Percentiles rank a stretch among this genome's conserved stretches.
Evolutionary conservation across 2,329 filamentous ascomycete species (phyloP).

Genomic region (Dactylellina haptotyla): DNA sequence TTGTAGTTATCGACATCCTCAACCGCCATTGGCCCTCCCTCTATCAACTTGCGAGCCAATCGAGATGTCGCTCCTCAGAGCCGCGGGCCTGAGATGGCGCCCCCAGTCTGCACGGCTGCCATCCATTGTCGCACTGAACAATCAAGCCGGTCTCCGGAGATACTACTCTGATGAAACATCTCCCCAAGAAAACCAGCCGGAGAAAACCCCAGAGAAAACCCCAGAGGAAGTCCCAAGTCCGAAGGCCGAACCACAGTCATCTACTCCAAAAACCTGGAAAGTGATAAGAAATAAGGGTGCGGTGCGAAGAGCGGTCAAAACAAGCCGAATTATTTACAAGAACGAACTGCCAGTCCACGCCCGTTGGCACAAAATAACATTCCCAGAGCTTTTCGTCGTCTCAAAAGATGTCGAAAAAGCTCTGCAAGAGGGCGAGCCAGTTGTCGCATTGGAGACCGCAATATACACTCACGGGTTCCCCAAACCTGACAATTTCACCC

Average conservation of each 20-base stretch:
- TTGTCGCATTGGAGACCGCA: slow-evolving; percentile 92
- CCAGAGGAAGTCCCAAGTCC: not conserved
- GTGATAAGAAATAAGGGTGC: no score
- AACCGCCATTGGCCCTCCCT: no score
- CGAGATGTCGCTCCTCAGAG: slow-evolving; percentile 44
- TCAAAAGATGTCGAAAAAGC: slow-evolving; percentile 86
- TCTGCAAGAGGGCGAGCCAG: slow-evolving; percentile 76
- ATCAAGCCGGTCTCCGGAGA: not conserved
- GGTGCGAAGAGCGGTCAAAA: no score
- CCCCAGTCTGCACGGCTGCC: not conserved
- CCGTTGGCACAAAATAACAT: not conserved
- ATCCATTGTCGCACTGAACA: not conserved
- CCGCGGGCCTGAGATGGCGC: slow-evolving; percentile 21
- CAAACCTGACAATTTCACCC: slow-evolving; percentile 76
- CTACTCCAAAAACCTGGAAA: not conserved
- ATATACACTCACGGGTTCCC: slow-evolving; percentile 95
- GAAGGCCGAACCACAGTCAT: not conserved
- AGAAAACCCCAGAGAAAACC: no score
- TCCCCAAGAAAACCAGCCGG: not conserved
- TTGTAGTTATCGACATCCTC: no score
- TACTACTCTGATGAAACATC: slow-evolving; percentile 10
- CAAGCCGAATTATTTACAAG: no score
- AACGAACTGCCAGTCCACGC: not conserved
- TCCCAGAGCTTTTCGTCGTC: slow-evolving; percentile 61
- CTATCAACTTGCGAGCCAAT: not conserved